Evolutionary conservation across 345 rosid species (phyloP), one percentile per base, ranked within the genome.

Genomic region (Carallia brachiata): DNA sequence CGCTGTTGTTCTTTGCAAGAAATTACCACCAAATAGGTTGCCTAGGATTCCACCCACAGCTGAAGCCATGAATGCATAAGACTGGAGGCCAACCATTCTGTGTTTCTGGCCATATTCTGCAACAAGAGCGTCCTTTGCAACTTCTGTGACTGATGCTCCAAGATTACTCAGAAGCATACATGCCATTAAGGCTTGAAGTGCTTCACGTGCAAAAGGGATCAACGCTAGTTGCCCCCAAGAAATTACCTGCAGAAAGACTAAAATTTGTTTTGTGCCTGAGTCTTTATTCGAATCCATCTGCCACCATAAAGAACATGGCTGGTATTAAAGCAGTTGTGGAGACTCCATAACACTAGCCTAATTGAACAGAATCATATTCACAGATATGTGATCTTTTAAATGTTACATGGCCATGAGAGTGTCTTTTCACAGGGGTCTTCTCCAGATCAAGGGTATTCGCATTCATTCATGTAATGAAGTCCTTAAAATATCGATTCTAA

Each of bases 131-230:
- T 91, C 97, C 55, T 86, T 82, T 10, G 97, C 91, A 15, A 93
- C 97, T 82, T 93, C 97, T 19, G 89, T 79, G 59, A 93, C 79
- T 19, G 98, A 88, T 59, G 96, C 96, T 10, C 98, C 98, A 13
- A 88, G 79, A 78, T 93, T 93, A 70, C 98, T 77, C 4, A 91
- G 83, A 63, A 93, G 79, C 34, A 83, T 90, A 80, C 78, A 86
- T 16, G 86, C 82, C 74, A 93, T 62, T n/a, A 91, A 83, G 47
- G 72, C 76, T 23, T 91, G 89, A 82, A 91, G 94, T 44, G 84
- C 84, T 76, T 80, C 73, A 36, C 86, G 73, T 37, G 88, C 88
- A 75, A 76, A 77, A 37, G 84, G 96, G 55, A 80, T 81, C 63
- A 86, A 71, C 30, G 89, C 94, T 79, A 93, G 69, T 28, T 84